phyloP scores from a whole-genome alignment of 805 yeast species.

The Cyberlindnera sargentensis region DNA sequence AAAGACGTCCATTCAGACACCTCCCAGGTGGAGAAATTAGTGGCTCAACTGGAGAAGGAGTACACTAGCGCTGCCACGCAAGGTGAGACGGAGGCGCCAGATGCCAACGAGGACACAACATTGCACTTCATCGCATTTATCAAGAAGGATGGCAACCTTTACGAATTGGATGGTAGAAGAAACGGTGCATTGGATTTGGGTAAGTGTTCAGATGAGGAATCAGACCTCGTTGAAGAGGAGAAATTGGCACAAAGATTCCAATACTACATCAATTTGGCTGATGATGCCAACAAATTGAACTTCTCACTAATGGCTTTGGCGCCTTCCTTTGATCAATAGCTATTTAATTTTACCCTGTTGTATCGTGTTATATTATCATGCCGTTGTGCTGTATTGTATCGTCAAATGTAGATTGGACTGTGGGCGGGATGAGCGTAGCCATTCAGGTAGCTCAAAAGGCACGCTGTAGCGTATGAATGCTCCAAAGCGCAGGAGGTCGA shows the following conservation, averaged over 20 bases:
- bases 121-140: conserved; percentile 77
- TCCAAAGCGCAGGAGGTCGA: too few relatives aligned
- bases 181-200: conserved; percentile 67
- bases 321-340: conserved; percentile 36
- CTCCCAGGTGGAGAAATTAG: conserved; percentile 26
- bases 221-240: conserved; percentile 48
- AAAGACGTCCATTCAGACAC: conserved; percentile 12
- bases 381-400: too few relatives aligned
- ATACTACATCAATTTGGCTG: conserved; percentile 58
- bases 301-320: conserved; percentile 77
- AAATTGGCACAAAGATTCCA: conserved; percentile 49
- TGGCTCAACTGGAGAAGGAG: conserved; percentile 39
- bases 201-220: conserved; percentile 21
- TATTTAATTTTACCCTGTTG: too few relatives aligned
- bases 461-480: too few relatives aligned
- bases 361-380: too few relatives aligned
- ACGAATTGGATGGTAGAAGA: conserved; percentile 87
- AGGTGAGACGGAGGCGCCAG: conserved; percentile 55
- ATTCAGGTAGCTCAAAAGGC: too few relatives aligned
- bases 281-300: conserved; percentile 49
- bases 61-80: conserved; percentile 34
- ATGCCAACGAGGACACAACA: conserved; percentile 44
- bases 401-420: too few relatives aligned
- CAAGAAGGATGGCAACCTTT: conserved; percentile 50
- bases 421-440: too few relatives aligned